phyloP scores from a whole-genome alignment of 768 basidiomycete genomes.

The Hypsizygus marmoreus region DNA sequence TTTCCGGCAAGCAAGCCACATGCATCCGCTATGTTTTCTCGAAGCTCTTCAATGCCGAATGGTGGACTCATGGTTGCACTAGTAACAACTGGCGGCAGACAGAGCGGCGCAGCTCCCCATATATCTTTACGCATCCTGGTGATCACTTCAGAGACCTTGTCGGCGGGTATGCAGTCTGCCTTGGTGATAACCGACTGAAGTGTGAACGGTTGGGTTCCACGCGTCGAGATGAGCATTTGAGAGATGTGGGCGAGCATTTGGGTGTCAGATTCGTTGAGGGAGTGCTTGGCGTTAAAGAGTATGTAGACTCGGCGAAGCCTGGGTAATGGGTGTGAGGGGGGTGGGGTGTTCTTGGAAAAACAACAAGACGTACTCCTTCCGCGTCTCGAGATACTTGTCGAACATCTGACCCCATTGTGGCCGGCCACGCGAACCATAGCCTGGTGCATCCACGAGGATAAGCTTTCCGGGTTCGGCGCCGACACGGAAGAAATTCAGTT shows the following conservation, averaged over 20 bases:
- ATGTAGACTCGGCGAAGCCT: constrained; percentile 75
- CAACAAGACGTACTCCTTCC: constrained; percentile 53
- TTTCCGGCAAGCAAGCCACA: constrained; percentile 54
- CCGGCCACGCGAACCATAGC: constrained; percentile 75
- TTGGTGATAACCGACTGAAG: constrained; percentile 78
- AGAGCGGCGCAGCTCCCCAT: constrained; percentile 56
- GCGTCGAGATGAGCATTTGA: constrained; percentile 35
- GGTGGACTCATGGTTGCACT: constrained; percentile 46
- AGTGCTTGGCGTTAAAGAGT: constrained; percentile 68
- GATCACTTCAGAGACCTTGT: constrained; percentile 36
- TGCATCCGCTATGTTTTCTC: constrained; percentile 59
- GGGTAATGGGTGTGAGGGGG: constrained; percentile 6
- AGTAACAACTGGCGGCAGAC: constrained; percentile 67
- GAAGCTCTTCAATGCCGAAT: constrained; percentile 59
- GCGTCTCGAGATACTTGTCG: constrained; percentile 59
- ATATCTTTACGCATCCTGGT: constrained; percentile 50
- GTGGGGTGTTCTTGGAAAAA: background rate
- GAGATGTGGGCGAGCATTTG: constrained; percentile 64
- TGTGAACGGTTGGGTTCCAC: constrained; percentile 49
- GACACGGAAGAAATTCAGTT: constrained; percentile 74
- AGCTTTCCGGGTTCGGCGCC: constrained; percentile 59
- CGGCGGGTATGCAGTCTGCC: constrained; percentile 50
- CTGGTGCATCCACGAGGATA: constrained; percentile 77
- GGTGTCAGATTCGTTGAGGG: constrained; percentile 54
- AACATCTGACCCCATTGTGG: constrained; percentile 77